These are phyloP conservation scores for Fomitopsis palustris DNA, from an alignment of 1,284 basidiomycete genomes.

Conservation along the genomic window DNA sequence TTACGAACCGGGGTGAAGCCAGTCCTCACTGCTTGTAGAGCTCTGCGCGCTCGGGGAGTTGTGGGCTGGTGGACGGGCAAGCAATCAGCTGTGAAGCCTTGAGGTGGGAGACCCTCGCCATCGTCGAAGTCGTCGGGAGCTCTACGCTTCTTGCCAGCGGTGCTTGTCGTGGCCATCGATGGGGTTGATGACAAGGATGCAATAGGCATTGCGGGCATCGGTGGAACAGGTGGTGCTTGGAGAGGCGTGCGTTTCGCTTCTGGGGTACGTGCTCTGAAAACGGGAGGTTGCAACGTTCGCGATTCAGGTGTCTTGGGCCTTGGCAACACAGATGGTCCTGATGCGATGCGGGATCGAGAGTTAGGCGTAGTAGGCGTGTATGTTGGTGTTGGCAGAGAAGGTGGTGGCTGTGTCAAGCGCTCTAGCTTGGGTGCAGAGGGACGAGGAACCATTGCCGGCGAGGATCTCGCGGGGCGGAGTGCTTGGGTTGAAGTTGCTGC, in stretches of 20 bases:
- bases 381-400: constrained; percentile 18
- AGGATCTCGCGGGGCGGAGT: constrained; percentile 5
- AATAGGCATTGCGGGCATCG: constrained; percentile 1
- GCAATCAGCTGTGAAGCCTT: constrained; percentile 56
- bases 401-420: constrained; percentile 8
- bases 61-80: constrained; percentile 35
- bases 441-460: neutral
- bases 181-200: constrained; percentile 19
- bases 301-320: constrained; percentile 55
- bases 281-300: constrained; percentile 33
- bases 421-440: neutral
- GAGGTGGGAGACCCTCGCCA: constrained; percentile 48
- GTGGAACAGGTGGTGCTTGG: constrained; percentile 6
- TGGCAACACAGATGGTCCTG: constrained; percentile 40
- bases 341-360: constrained; percentile 33
- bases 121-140: constrained; percentile 72
- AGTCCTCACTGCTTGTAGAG: constrained; percentile 51
- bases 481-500: constrained; percentile 11
- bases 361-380: constrained; percentile 25
- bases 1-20: constrained; percentile 72
- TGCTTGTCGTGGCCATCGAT: constrained; percentile 18
- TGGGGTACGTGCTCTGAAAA: constrained; percentile 48
- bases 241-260: constrained; percentile 29
- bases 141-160: constrained; percentile 58
- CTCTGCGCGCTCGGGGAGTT: constrained; percentile 55